Percentiles rank a stretch among this genome's conserved stretches.
phyloP scores from a whole-genome alignment of 75 land plant genomes.

The Gnetum montanum region DNA sequence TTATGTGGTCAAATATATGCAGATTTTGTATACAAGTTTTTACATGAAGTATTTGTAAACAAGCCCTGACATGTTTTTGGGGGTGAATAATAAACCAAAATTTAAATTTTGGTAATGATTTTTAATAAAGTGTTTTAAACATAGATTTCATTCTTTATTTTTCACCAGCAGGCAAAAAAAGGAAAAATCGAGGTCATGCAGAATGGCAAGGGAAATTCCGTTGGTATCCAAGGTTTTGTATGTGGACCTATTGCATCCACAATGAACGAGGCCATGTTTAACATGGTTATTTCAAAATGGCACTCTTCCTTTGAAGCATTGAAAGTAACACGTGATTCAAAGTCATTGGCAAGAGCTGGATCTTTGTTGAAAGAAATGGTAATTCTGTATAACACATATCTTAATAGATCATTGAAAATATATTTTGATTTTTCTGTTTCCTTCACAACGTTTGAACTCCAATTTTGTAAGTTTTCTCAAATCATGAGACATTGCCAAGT shows the following conservation, averaged over 20 bases:
- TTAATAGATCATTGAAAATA: background rate
- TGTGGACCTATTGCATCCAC: conserved; percentile 89
- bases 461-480: too few relatives aligned
- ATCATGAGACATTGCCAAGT: too few relatives aligned
- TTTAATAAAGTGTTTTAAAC: too few relatives aligned
- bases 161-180: conserved; percentile 6
- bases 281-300: conserved; percentile 70
- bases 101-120: too few relatives aligned
- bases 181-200: conserved; percentile 11
- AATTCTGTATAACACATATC: conserved; percentile 1
- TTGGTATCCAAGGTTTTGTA: conserved; percentile 24
- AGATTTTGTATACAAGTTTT: too few relatives aligned
- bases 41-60: too few relatives aligned
- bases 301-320: conserved; percentile 56
- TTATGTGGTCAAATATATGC: too few relatives aligned
- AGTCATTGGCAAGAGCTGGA: conserved; percentile 61
- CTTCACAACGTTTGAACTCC: too few relatives aligned
- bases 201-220: too few relatives aligned
- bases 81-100: too few relatives aligned
- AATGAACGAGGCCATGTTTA: conserved; percentile 83
- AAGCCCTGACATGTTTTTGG: too few relatives aligned
- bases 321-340: conserved; percentile 62
- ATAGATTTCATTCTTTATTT: too few relatives aligned
- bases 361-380: conserved; percentile 85
- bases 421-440: background rate